These are phyloP conservation scores for Atractiella rhizophila DNA, from an alignment of 768 basidiomycete genomes.

Conservation along the genomic window DNA sequence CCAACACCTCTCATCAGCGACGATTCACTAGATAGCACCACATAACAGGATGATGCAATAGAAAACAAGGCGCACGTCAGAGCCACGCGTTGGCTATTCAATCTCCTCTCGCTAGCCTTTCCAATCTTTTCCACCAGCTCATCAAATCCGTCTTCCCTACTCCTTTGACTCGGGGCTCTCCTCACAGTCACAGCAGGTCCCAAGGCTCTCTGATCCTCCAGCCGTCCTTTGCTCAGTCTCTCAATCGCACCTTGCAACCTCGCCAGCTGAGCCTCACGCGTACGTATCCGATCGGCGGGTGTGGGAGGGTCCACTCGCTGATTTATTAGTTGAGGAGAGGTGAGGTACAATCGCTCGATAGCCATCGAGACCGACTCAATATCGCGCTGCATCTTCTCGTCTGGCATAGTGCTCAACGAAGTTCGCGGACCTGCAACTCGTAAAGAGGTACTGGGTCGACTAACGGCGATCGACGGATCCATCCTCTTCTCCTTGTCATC, in stretches of 20 bases:
- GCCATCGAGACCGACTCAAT: constrained; percentile 62
- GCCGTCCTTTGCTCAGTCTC: constrained; percentile 15
- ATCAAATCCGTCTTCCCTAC: constrained; percentile 1
- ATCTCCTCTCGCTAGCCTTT: constrained; percentile 40
- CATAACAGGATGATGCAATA: not conserved
- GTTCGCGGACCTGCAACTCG: not conserved
- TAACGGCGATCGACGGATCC: constrained; percentile 7
- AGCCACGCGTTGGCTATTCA: constrained; percentile 43
- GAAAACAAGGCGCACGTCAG: constrained; percentile 1
- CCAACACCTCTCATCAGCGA: not conserved
- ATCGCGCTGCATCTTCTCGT: constrained; percentile 61
- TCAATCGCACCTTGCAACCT: constrained; percentile 19
- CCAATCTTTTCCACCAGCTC: constrained; percentile 20
- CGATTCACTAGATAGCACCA: not conserved
- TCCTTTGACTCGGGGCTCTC: constrained; percentile 7
- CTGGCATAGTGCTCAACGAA: constrained; percentile 16
- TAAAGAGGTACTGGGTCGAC: constrained; percentile 4
- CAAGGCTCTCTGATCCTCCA: constrained; percentile 18
- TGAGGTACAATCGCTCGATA: constrained; percentile 64
- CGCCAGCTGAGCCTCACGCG: constrained; percentile 49
- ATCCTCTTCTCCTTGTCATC: not conserved
- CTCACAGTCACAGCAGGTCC: not conserved
- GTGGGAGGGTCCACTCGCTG: constrained; percentile 69
- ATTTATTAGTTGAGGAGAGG: constrained; percentile 65
- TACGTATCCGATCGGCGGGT: constrained; percentile 27